Evolutionary conservation across 805 yeast genomes (phyloP).

Genomic region (Kazachstania viticola): DNA sequence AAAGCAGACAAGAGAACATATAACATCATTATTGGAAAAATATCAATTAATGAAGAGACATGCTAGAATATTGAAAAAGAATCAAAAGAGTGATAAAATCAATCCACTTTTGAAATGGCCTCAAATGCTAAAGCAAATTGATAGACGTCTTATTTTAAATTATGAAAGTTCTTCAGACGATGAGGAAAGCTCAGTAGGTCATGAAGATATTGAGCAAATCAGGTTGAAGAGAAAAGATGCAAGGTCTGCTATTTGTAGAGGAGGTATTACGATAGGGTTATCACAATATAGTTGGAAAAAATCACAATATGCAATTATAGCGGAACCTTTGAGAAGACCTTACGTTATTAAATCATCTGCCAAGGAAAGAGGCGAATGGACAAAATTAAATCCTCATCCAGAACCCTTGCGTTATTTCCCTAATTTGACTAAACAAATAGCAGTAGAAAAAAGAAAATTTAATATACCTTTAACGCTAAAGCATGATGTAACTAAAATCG

Average conservation of each 20-base stretch:
- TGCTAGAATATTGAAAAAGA: conserved; percentile 10
- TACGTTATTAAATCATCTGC: conserved; percentile 14
- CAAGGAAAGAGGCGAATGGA: conserved; percentile 15
- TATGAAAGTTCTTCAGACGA: conserved; percentile 25
- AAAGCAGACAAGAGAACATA: conserved; percentile 39
- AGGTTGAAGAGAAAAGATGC: conserved; percentile 9
- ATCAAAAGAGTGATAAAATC: conserved; percentile 7
- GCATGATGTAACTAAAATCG: neutral
- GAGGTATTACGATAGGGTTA: conserved; percentile 11
- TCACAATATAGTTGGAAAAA: neutral
- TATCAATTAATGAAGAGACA: conserved; percentile 18
- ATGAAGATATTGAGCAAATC: conserved; percentile 12
- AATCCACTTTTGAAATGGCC: conserved; percentile 11
- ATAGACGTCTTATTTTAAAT: conserved; percentile 11
- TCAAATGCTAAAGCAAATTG: conserved; percentile 13
- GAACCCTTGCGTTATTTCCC: conserved; percentile 7
- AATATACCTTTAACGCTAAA: conserved; percentile 3
- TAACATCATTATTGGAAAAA: conserved; percentile 24
- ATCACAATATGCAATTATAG: conserved; percentile 16
- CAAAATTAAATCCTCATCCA: conserved; percentile 1
- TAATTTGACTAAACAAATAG: conserved; percentile 12
- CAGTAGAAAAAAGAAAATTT: conserved; percentile 5
- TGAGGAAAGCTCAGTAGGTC: conserved; percentile 23
- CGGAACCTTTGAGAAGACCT: conserved; percentile 23
- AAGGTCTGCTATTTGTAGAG: conserved; percentile 11